These are phyloP conservation scores for Aspergillus tanneri DNA, from an alignment of 2,329 filamentous ascomycete genomes.

Conservation along the genomic window DNA sequence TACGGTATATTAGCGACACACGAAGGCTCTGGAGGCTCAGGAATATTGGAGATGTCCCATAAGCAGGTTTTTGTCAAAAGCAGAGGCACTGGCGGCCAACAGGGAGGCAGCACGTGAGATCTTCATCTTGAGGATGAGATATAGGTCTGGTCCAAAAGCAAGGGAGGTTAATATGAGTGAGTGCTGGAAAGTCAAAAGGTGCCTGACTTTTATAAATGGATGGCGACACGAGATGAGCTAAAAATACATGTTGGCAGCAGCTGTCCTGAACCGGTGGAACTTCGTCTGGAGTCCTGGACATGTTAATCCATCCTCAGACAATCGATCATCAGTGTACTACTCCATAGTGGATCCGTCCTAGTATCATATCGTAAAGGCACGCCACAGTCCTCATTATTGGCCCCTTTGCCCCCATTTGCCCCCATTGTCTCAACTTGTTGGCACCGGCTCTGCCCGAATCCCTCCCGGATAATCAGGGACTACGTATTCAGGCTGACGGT, in stretches of 20 bases:
- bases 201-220: background rate
- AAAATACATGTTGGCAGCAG: background rate
- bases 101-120: slow-evolving; percentile 25
- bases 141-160: background rate
- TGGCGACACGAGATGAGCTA: background rate
- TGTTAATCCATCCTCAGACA: background rate
- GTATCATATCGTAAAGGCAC: background rate
- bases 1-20: background rate
- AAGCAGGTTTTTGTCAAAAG: slow-evolving; percentile 35
- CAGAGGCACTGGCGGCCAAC: slow-evolving; percentile 27
- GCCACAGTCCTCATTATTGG: background rate
- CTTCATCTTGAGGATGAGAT: slow-evolving; percentile 24
- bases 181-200: background rate
- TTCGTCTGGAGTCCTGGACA: background rate
- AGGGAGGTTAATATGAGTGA: background rate
- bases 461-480: background rate
- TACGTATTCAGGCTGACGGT: too few species aligned
- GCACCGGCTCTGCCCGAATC: background rate
- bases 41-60: slow-evolving; percentile 1
- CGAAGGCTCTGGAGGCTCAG: slow-evolving; percentile 1
- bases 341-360: background rate
- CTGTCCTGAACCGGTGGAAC: background rate
- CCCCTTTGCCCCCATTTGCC: background rate
- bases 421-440: background rate
- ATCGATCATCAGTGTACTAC: background rate